Base-by-base conservation (phyloP, 352 stramenopile genomes). In the Pythium sp. region DNA sequence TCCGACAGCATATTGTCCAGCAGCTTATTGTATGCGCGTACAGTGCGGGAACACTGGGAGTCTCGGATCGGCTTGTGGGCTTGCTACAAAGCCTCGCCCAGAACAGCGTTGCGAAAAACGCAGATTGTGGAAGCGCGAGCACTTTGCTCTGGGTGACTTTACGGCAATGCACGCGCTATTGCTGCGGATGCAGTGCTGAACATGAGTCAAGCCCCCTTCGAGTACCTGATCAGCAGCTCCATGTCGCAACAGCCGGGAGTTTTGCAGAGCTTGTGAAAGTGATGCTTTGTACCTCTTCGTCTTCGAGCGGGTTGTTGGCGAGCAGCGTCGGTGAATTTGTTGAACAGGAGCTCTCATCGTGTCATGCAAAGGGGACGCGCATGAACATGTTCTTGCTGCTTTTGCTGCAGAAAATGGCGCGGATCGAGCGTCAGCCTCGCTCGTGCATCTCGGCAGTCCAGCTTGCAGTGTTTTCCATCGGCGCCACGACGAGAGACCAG, bases 301-400 rank as follows among this genome's bases (percentile, higher is more conserved):
- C 62, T 6, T 56, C 62, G 3, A 63, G 15, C 51, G 14, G 26
- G 20, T n/a, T 30, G 8, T 32, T 26, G 5, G 67, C 76, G 24
- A 63, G 64, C 32, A 68, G 78, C 30, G 70, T 87, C 18, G 38
- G 76, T 8, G 64, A 32, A 34, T 89, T 83, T 47, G 70, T 83
- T 54, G 73, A 86, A 53, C 77, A 85, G n/a, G 76, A 87, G 14
- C 55, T 89, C 8, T 62, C 69, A 38, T 86, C 79, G 43, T 89
- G 81, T 46, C 72, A 64, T 9, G 58, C 72, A 6, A 74, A 70
- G 18, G 60, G 26, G 47, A 76, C 71, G 55, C 75, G 71, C 26
- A 70, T 84, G 49, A 89, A 89, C 64, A 20, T 84, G 63, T 89
- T 89, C 65, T 54, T 89, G 15, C 51, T 89, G 58, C 62, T 86